Evolutionary conservation across 1,284 basidiomycete species (phyloP), one percentile per base, ranked within the genome.

Genomic region (Fomitopsis schrenkii): DNA sequence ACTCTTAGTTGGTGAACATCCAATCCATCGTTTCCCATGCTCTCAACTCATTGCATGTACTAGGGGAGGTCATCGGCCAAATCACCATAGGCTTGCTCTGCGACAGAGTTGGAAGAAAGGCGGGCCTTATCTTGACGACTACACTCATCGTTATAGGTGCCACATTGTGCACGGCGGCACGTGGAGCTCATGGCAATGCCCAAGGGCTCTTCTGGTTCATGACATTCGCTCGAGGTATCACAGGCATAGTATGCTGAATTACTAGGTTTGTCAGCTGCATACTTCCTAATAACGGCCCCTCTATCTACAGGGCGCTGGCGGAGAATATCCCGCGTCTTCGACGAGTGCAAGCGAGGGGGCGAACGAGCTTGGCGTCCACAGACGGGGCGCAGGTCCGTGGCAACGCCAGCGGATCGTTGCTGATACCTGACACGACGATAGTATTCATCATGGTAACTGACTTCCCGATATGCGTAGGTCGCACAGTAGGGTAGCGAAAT

Each of bases 401-500:
- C 56, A 35, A 40, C 54, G 36, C 61, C 30, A 5, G 30, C 30
- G 30, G 30, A 33, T 5, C 30, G 8, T 33, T 33, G 8, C 30
- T 8, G 30, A 33, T 33, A 33, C 30, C 30, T 28, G 19, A 55
- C 40, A 53, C 22, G 42, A 63, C 48, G 6, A 58, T 46, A 64
- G 83, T 88, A n/a, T 90, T 91, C 72, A 87, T 91, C 70, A 82
- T 90, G 80, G 88, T 89, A 63, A 92, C 90, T 26, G 91, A 91
- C 70, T 83, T 88, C 46, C 83, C 87, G 54, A 77, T 88, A 57
- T 76, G 76, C 63, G 82, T 82, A 46, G 7, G 48, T 48, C 19
- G 3, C 55, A 10, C 10, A 33, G 19, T 48, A 17, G 5, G 2
- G 9, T 15, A 3, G 15, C 5, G 12, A 10, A n/a, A 3, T 9